A percentile compares a stretch with the other conserved stretches of the same genome.
Conservation (phyloP, 495 filamentous ascomycete genomes). For the Aspergillus diversus region DNA sequence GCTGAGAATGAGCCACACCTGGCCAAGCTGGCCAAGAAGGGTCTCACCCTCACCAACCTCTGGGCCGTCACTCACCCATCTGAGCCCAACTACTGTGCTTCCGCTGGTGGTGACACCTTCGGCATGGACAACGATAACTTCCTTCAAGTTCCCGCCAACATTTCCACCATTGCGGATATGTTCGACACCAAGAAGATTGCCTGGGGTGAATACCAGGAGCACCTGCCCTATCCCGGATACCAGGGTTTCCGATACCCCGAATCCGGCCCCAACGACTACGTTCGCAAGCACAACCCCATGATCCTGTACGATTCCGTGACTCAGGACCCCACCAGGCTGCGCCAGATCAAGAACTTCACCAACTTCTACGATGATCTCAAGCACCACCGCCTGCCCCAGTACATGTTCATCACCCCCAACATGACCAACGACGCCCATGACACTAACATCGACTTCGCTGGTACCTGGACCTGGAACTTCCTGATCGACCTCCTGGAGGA, state of each 20-base stretch:
- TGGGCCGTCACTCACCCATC: conserved; percentile 67
- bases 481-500: conserved; percentile 63
- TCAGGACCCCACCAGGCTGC: conserved; percentile 51
- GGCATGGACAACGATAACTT: conserved; percentile 72
- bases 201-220: conserved; percentile 73
- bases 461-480: conserved; percentile 61
- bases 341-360: conserved; percentile 69
- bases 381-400: conserved; percentile 64
- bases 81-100: conserved; percentile 70
- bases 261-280: conserved; percentile 61
- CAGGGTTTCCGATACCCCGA: conserved; percentile 58
- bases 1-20: conserved; percentile 55
- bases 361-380: conserved; percentile 62
- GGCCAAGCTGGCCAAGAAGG: conserved; percentile 59
- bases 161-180: conserved; percentile 69
- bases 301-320: conserved; percentile 63
- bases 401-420: conserved; percentile 76
- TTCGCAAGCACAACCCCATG: conserved; percentile 75
- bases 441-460: conserved; percentile 62
- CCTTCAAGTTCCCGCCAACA: conserved; percentile 56
- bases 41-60: conserved; percentile 66
- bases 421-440: conserved; percentile 77
- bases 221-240: conserved; percentile 68
- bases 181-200: conserved; percentile 67
- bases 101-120: conserved; percentile 66